Percentiles rank a stretch among this genome's conserved stretches.
Conservation (phyloP, 1,284 basidiomycete genomes). For the Fomes fomentarius region DNA sequence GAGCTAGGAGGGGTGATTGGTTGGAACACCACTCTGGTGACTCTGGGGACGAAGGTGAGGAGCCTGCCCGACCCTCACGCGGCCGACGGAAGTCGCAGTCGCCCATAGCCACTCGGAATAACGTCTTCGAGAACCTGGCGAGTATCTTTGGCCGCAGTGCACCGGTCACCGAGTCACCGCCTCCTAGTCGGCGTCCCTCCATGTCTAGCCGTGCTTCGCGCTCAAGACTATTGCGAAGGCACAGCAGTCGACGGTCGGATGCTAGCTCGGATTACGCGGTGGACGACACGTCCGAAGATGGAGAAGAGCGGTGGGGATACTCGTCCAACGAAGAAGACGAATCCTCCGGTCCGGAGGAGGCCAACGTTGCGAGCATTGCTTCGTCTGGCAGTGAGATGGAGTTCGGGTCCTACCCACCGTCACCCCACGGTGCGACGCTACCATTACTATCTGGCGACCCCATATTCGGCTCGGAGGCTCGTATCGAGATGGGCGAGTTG, state of each 20-base stretch:
- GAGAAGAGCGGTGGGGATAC: constrained; percentile 78
- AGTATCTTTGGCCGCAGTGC: constrained; percentile 64
- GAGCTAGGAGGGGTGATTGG: constrained; percentile 31
- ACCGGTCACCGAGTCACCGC: constrained; percentile 39
- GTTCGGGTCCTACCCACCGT: constrained; percentile 70
- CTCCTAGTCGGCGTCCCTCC: constrained; percentile 50
- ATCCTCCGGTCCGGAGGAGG: constrained; percentile 31
- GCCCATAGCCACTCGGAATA: constrained; percentile 41
- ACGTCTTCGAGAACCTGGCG: constrained; percentile 71
- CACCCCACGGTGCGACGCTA: constrained; percentile 58
- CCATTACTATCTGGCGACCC: constrained; percentile 75
- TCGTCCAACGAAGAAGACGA: constrained; percentile 72
- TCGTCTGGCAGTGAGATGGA: constrained; percentile 58
- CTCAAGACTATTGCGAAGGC: constrained; percentile 56
- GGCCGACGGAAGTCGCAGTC: constrained; percentile 38
- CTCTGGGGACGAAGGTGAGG: constrained; percentile 29
- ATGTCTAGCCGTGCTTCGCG: constrained; percentile 58
- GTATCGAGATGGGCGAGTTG: constrained; percentile 77
- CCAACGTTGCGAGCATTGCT: constrained; percentile 35
- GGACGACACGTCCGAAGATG: constrained; percentile 55
- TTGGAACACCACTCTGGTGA: constrained; percentile 11
- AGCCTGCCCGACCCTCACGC: constrained; percentile 24
- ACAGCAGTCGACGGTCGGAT: constrained; percentile 55
- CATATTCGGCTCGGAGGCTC: constrained; percentile 78
- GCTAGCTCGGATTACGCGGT: constrained; percentile 60